Conservation (phyloP, 2,329 filamentous ascomycete species). For the Knoxdaviesia capensis region DNA sequence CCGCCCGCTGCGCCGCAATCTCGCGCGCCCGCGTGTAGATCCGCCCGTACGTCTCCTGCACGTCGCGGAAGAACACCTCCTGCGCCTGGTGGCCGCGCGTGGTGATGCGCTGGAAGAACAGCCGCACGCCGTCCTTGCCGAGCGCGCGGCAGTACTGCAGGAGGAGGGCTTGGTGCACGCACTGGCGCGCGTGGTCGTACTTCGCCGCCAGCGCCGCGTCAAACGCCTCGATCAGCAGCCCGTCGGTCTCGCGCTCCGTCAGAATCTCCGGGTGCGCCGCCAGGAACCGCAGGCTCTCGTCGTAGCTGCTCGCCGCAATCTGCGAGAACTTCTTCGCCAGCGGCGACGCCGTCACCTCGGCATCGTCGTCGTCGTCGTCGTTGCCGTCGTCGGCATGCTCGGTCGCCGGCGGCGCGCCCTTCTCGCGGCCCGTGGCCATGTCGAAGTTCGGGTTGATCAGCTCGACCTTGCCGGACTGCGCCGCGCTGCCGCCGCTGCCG, state of each 20-base stretch:
- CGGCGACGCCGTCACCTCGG: slow-evolving; percentile 54
- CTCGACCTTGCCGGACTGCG: slow-evolving; percentile 16
- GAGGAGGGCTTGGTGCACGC: slow-evolving; percentile 80
- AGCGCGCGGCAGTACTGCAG: slow-evolving; percentile 89
- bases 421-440: slow-evolving; percentile 6
- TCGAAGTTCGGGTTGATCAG: slow-evolving; percentile 36
- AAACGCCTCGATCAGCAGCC: slow-evolving; percentile 77
- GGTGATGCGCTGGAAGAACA: slow-evolving; percentile 95
- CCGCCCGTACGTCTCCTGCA: slow-evolving; percentile 66
- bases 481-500: slow-evolving; percentile 37
- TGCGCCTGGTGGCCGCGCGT: slow-evolving; percentile 77
- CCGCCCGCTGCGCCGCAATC: slow-evolving; percentile 35
- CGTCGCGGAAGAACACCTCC: slow-evolving; percentile 82
- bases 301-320: slow-evolving; percentile 59
- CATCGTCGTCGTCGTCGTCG: slow-evolving; percentile 38
- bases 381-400: neutral
- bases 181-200: slow-evolving; percentile 61
- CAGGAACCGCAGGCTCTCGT: slow-evolving; percentile 55
- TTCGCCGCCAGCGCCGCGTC: slow-evolving; percentile 63
- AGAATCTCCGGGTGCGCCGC: slow-evolving; percentile 60
- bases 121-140: slow-evolving; percentile 64
- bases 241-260: slow-evolving; percentile 73
- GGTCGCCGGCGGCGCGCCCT: slow-evolving; percentile 3
- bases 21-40: slow-evolving; percentile 63
- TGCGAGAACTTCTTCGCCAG: slow-evolving; percentile 64